Evolutionary conservation across 1,284 basidiomycete genomes (phyloP).

Genomic region (Phlebopus sp.): DNA sequence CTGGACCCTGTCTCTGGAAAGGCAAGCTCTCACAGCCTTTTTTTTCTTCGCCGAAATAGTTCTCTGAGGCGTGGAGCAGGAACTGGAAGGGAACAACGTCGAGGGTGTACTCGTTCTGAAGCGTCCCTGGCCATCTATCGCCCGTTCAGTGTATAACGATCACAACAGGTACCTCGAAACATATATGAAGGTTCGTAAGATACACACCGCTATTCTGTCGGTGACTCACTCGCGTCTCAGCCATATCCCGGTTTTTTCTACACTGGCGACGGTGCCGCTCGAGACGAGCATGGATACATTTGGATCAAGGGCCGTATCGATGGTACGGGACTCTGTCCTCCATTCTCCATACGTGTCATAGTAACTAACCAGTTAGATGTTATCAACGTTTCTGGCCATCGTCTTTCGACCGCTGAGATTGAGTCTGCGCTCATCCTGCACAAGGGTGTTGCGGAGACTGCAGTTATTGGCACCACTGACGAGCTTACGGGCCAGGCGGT

Average conservation of each 20-base stretch:
- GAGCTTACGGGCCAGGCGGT: constrained; percentile 89
- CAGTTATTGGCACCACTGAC: constrained; percentile 88
- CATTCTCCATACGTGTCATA: constrained; percentile 5
- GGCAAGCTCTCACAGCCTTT: constrained; percentile 33
- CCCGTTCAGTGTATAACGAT: constrained; percentile 91
- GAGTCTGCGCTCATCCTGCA: constrained; percentile 95
- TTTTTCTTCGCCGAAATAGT: neutral
- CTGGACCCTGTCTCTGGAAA: constrained; percentile 81
- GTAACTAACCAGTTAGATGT: constrained; percentile 51
- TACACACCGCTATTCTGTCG: neutral
- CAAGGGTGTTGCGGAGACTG: constrained; percentile 94
- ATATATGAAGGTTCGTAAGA: constrained; percentile 71
- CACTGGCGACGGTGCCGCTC: constrained; percentile 94
- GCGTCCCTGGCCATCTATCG: constrained; percentile 94
- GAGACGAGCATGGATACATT: constrained; percentile 95
- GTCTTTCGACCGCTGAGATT: constrained; percentile 96
- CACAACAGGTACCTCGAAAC: constrained; percentile 92
- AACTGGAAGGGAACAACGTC: constrained; percentile 78
- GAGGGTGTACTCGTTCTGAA: constrained; percentile 91
- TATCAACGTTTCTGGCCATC: constrained; percentile 95
- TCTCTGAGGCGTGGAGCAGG: constrained; percentile 34
- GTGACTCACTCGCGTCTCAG: constrained; percentile 26
- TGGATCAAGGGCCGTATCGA: constrained; percentile 99
- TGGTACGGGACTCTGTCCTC: constrained; percentile 66
- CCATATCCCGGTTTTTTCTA: constrained; percentile 91